A percentile compares a stretch with the other conserved stretches of the same genome.
Conservation (phyloP, 345 rosid genomes). For the Streptanthus diversifolius region DNA sequence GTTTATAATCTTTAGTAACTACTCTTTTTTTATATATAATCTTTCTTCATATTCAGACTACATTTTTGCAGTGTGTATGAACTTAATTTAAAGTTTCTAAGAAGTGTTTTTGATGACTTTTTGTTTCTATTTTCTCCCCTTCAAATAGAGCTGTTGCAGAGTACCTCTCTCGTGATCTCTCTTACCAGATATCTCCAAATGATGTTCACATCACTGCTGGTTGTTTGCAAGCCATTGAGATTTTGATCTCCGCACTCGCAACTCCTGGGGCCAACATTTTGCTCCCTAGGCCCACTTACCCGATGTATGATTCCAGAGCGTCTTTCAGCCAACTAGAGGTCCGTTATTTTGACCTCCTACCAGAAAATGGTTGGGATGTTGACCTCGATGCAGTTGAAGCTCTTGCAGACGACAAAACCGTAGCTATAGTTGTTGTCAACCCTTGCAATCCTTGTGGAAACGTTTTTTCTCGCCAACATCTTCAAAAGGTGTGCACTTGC, state of each 20-base stretch:
- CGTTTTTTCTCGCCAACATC: conserved; percentile 54
- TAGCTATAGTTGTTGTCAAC: conserved; percentile 54
- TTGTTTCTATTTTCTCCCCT: background rate
- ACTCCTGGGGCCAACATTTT: conserved; percentile 58
- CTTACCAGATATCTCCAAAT: conserved; percentile 48
- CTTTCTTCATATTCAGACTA: background rate
- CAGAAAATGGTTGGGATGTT: conserved; percentile 62
- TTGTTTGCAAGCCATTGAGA: conserved; percentile 57
- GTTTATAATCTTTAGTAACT: background rate
- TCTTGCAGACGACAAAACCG: conserved; percentile 62
- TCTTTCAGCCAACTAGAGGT: conserved; percentile 37
- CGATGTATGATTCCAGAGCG: conserved; percentile 50
- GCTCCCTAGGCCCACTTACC: conserved; percentile 58
- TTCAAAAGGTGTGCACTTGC: conserved; percentile 37
- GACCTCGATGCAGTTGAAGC: conserved; percentile 55
- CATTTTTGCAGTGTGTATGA: background rate
- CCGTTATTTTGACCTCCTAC: conserved; percentile 60
- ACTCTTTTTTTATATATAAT: background rate
- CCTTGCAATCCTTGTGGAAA: conserved; percentile 66
- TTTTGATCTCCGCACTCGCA: conserved; percentile 43
- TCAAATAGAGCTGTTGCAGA: conserved; percentile 55
- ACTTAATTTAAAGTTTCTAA: background rate
- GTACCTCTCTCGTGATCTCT: conserved; percentile 49
- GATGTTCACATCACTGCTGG: conserved; percentile 56
- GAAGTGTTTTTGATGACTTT: background rate